A percentile compares a stretch with the other conserved stretches of the same genome.
Conservation (phyloP, 805 yeast species). For the Dipodascopsis uninucleata region DNA sequence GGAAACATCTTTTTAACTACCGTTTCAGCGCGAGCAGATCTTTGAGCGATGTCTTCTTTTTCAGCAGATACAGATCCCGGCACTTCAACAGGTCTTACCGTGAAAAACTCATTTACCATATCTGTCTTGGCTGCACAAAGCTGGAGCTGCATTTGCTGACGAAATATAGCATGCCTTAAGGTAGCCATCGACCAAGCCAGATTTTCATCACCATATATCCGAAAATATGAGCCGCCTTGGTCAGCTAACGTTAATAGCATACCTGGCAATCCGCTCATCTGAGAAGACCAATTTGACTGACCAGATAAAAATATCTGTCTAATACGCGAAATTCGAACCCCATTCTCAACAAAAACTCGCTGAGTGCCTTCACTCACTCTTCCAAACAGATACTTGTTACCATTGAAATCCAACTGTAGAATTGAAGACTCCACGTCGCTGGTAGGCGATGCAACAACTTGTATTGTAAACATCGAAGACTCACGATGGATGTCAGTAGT, state of each 20-base stretch:
- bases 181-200: slow-evolving; percentile 61
- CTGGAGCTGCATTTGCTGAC: slow-evolving; percentile 60
- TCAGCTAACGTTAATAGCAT: slow-evolving; percentile 76
- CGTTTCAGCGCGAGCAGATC: slow-evolving; percentile 20
- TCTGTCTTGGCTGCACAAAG: slow-evolving; percentile 25
- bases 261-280: slow-evolving; percentile 93
- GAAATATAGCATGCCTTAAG: slow-evolving; percentile 83
- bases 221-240: slow-evolving; percentile 58
- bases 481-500: no score
- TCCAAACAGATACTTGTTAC: slow-evolving; percentile 59
- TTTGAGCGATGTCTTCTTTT: background rate
- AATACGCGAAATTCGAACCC: slow-evolving; percentile 54
- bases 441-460: slow-evolving; percentile 19
- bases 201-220: slow-evolving; percentile 51
- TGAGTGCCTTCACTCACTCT: slow-evolving; percentile 84
- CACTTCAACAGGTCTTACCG: slow-evolving; percentile 22
- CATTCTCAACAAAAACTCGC: slow-evolving; percentile 61
- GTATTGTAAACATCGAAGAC: slow-evolving; percentile 3
- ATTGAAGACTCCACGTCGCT: slow-evolving; percentile 10
- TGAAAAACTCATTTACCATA: slow-evolving; percentile 35
- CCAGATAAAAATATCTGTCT: slow-evolving; percentile 76
- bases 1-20: slow-evolving; percentile 20
- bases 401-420: slow-evolving; percentile 9
- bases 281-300: slow-evolving; percentile 57
- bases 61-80: no score